Percentiles rank a stretch among this genome's conserved stretches.
These are phyloP conservation scores for Nadsonia commutata DNA, from an alignment of 1,139 yeast genomes.

Conservation along the genomic window DNA sequence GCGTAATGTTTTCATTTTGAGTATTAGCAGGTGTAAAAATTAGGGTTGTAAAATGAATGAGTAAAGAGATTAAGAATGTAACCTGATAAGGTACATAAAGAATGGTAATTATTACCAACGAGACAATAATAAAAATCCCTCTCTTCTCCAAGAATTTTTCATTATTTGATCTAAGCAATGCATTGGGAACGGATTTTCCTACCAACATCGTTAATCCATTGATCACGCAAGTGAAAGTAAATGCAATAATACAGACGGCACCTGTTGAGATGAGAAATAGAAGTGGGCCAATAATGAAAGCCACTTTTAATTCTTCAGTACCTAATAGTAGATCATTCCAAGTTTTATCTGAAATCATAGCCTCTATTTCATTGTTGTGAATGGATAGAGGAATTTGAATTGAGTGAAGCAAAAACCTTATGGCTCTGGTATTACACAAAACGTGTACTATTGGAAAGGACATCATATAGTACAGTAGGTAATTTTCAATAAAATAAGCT, in stretches of 20 bases:
- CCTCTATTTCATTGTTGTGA: slow-evolving; percentile 9
- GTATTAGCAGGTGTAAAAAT: slow-evolving; percentile 3
- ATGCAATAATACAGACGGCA: slow-evolving; percentile 7
- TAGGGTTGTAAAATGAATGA: slow-evolving; percentile 17
- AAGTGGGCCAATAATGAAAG: slow-evolving; percentile 42
- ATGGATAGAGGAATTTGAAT: slow-evolving; percentile 8
- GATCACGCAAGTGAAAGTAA: neutral
- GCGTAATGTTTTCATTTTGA: slow-evolving; percentile 3
- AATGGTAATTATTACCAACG: slow-evolving; percentile 7
- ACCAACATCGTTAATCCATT: neutral
- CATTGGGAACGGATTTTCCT: neutral
- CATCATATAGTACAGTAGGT: slow-evolving; percentile 10
- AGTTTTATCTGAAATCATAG: slow-evolving; percentile 17
- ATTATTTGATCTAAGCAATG: neutral
- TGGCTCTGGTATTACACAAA: slow-evolving; percentile 2
- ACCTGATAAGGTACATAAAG: slow-evolving; percentile 21
- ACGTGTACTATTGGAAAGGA: slow-evolving; percentile 6
- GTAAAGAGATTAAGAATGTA: slow-evolving; percentile 25
- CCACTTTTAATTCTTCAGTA: slow-evolving; percentile 32
- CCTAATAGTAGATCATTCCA: slow-evolving; percentile 39
- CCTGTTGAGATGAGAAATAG: slow-evolving; percentile 35
- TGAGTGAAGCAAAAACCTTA: slow-evolving; percentile 6
- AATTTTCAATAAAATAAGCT: slow-evolving; percentile 16
- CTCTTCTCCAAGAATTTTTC: slow-evolving; percentile 3
- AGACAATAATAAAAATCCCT: slow-evolving; percentile 6